Evolutionary conservation across 768 basidiomycete species (phyloP).

Genomic region (Xerocomus brunneocitrinus): DNA sequence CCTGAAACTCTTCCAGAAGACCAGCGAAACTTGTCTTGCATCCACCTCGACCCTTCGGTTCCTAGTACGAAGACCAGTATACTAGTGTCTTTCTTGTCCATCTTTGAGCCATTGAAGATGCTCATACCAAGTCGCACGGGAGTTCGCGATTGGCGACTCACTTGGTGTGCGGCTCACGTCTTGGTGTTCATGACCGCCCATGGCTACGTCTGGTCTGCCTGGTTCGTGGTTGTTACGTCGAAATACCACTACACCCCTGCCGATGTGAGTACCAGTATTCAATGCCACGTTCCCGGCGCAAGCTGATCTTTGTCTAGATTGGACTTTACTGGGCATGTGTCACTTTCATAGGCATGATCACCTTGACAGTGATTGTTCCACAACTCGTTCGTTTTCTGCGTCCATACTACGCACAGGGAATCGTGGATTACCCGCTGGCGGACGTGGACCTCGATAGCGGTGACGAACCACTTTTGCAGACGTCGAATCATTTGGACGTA

Average conservation of each 20-base stretch:
- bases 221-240: conserved; percentile 24
- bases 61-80: background rate
- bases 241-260: conserved; percentile 25
- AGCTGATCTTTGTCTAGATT: conserved; percentile 16
- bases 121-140: conserved; percentile 18
- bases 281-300: background rate
- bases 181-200: conserved; percentile 18
- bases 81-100: background rate
- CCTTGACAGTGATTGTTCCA: conserved; percentile 20
- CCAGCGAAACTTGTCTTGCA: conserved; percentile 16
- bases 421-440: background rate
- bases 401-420: conserved; percentile 19
- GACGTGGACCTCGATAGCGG: conserved; percentile 4
- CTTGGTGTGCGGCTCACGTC: conserved; percentile 25
- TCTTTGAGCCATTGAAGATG: conserved; percentile 24
- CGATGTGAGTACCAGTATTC: conserved; percentile 14
- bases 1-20: conserved; percentile 30
- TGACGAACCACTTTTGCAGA: background rate
- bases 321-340: conserved; percentile 23
- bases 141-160: conserved; percentile 28
- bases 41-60: no score
- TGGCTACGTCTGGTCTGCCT: conserved; percentile 10
- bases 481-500: conserved; percentile 27
- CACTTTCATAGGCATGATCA: conserved; percentile 15
- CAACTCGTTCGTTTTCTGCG: conserved; percentile 22